phyloP scores from a whole-genome alignment of 441 rosid genomes.

The Adansonia rubrostipa region DNA sequence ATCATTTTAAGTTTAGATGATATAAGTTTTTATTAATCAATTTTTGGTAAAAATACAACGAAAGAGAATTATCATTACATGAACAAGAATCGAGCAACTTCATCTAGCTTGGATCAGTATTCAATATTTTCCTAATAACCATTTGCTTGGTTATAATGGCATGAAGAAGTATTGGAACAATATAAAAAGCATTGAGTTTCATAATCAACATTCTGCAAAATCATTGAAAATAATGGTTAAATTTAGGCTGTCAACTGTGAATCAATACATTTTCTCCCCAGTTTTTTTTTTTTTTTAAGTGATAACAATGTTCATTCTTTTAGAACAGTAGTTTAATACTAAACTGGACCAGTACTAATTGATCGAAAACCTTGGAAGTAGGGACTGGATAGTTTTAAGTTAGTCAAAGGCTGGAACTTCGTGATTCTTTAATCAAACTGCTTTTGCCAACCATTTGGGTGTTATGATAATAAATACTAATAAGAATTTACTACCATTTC shows the following conservation, averaged over 20 bases:
- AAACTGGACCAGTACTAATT: background rate
- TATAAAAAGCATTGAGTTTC: background rate
- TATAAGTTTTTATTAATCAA: too few species aligned
- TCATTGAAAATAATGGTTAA: background rate
- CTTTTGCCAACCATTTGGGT: background rate
- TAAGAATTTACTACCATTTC: background rate
- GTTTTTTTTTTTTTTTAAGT: background rate
- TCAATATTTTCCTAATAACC: too few species aligned
- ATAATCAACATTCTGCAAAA: background rate
- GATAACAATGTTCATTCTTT: background rate
- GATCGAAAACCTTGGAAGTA: background rate
- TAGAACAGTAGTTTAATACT: background rate
- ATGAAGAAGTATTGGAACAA: background rate
- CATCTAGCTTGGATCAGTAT: background rate
- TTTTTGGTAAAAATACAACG: too few species aligned
- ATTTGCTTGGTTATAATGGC: background rate
- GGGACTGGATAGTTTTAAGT: background rate
- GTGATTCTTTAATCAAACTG: background rate
- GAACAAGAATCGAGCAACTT: background rate
- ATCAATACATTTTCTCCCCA: background rate
- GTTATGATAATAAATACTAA: background rate
- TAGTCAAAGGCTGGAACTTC: slow-evolving; percentile 13
- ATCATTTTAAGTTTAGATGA: too few species aligned
- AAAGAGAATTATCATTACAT: too few species aligned
- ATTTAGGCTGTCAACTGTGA: background rate